Evolutionary conservation across 768 basidiomycete species (phyloP), one percentile per base, ranked within the genome.

Genomic region (Agrocybe pediades): DNA sequence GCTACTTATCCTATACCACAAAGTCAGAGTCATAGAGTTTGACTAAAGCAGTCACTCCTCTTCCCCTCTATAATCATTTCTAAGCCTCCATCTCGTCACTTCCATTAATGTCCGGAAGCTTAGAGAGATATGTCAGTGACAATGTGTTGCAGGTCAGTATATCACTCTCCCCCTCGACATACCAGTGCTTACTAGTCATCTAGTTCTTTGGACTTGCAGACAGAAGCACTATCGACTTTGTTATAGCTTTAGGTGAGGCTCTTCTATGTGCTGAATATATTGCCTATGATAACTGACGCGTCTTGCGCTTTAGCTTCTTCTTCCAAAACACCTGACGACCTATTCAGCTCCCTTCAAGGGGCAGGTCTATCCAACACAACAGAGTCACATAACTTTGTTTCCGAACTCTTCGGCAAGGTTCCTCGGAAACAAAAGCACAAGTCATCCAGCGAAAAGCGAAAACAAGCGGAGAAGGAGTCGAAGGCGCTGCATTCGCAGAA

Each of bases 181-280:
- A n/a, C n/a, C n/a, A n/a, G n/a, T 13, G 44, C 51, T 57, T n/a
- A 59, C 47, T 6, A 43, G 45, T 29, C 13, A 24, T 55, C 13
- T 60, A 92, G 90, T 81, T 94, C 61, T 88, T 95, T 62, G 90
- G 90, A 51, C 80, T 92, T 42, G 86, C 94, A 19, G 90, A 96
- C 71, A 79, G 80, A 58, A 92, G 83, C 59, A 91, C 89, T 55
- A 83, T 93, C 60, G 88, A 93, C 74, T 97, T 87, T 68, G 87
- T 97, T 29, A 76, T 92, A 68, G 92, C 92, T 45, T 86, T 90
- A 70, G 93, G 92, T 88, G 58, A 36, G 80, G 24, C 24, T 30
- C 9, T 0, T 15, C 16, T 16, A 15, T 26, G 16, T 9, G 26
- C 25, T 45, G 24, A 6, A 40, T 23, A 21, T 33, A 53, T 33